Percentiles rank a stretch among this genome's conserved stretches.
Evolutionary conservation across 345 rosid species (phyloP).

Genomic region (Pelargonium nanum): DNA sequence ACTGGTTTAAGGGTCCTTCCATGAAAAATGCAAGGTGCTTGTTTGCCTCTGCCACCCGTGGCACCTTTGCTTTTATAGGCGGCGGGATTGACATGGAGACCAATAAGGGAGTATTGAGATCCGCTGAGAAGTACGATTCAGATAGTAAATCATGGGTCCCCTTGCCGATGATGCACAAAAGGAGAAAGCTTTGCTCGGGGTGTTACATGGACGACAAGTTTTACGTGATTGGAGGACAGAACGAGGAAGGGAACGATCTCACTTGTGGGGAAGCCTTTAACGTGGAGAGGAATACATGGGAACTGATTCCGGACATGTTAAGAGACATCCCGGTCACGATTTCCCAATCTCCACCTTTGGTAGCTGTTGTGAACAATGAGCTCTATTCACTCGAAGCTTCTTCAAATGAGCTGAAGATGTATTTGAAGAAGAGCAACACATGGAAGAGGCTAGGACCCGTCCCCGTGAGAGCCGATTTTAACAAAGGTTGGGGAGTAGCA

Average conservation of each 20-base stretch:
- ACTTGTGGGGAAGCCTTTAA: slow-evolving; percentile 73
- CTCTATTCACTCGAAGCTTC: slow-evolving; percentile 70
- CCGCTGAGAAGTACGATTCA: slow-evolving; percentile 61
- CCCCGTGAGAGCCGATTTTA: slow-evolving; percentile 64
- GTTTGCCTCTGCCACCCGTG: slow-evolving; percentile 70
- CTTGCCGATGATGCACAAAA: slow-evolving; percentile 43
- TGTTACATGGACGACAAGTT: slow-evolving; percentile 69
- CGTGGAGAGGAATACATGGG: slow-evolving; percentile 42
- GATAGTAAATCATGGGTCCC: slow-evolving; percentile 56
- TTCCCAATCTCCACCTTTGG: slow-evolving; percentile 65
- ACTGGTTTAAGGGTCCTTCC: slow-evolving; percentile 65
- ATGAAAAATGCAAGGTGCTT: slow-evolving; percentile 65
- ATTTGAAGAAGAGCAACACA: slow-evolving; percentile 38
- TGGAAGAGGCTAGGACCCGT: slow-evolving; percentile 72
- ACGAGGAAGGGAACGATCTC: slow-evolving; percentile 31
- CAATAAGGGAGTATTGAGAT: slow-evolving; percentile 29
- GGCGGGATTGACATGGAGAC: slow-evolving; percentile 45
- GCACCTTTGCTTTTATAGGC: slow-evolving; percentile 52
- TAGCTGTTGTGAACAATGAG: slow-evolving; percentile 57
- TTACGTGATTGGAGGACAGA: slow-evolving; percentile 66
- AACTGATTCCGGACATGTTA: slow-evolving; percentile 45
- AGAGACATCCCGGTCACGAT: slow-evolving; percentile 36
- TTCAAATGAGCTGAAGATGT: slow-evolving; percentile 52
- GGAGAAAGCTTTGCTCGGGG: slow-evolving; percentile 53
- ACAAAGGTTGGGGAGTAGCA: slow-evolving; percentile 85